These are phyloP conservation scores for Fusarium verticillioides DNA, from an alignment of 2,329 filamentous ascomycete genomes.

Conservation along the genomic window DNA sequence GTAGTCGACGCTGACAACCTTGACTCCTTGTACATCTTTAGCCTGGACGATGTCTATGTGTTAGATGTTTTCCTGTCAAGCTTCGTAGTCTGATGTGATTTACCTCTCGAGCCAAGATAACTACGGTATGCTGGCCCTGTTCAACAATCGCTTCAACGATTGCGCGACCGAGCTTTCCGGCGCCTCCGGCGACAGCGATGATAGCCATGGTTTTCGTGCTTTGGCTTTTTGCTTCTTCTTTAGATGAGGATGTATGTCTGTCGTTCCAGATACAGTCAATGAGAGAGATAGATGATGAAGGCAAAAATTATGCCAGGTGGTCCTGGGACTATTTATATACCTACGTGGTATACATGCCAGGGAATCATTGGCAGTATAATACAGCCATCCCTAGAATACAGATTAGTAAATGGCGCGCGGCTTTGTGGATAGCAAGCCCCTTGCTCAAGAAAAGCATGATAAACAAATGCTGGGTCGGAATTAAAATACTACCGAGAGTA, in stretches of 20 bases:
- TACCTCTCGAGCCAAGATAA: not conserved
- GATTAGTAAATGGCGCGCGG: not conserved
- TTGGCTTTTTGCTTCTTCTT: not conserved
- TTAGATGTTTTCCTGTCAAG: not conserved
- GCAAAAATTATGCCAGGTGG: not conserved
- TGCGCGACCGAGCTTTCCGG: not conserved
- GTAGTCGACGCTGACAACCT: not conserved
- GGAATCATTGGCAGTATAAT: not conserved
- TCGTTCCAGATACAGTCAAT: fast-evolving
- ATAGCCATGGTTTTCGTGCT: not conserved
- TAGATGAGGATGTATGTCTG: fast-evolving
- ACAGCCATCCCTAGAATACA: no score
- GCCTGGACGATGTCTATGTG: not conserved
- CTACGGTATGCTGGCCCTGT: not conserved
- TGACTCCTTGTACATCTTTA: not conserved
- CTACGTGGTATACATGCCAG: not conserved
- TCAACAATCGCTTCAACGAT: not conserved
- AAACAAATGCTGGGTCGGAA: not conserved
- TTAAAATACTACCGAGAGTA: not conserved
- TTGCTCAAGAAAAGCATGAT: not conserved
- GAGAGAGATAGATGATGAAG: no score
- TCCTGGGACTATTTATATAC: not conserved
- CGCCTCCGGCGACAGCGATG: not conserved
- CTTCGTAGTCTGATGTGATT: fast-evolving
- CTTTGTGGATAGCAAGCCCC: not conserved